A percentile compares a stretch with the other conserved stretches of the same genome.
phyloP scores from a whole-genome alignment of 805 yeast genomes.

The Jamesozyma lodderae region DNA sequence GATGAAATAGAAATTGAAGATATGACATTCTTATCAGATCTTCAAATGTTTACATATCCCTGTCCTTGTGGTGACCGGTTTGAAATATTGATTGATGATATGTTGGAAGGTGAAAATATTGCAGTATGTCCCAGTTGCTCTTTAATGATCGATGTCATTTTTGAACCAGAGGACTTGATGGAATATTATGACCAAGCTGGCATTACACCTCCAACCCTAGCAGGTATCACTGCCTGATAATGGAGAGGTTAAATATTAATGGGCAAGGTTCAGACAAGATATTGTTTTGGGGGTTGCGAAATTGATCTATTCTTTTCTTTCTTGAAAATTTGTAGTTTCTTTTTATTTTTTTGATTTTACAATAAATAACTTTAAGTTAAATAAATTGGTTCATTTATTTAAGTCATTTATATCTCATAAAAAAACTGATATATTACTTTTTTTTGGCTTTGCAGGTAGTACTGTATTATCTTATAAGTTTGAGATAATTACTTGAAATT shows the following conservation, averaged over 20 bases:
- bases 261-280: not conserved
- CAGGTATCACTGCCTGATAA: constrained; percentile 1
- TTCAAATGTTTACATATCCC: constrained; percentile 81
- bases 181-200: constrained; percentile 34
- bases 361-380: no score
- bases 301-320: no score
- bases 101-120: constrained; percentile 81
- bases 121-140: constrained; percentile 97
- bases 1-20: constrained; percentile 97
- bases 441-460: no score
- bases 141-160: constrained; percentile 82
- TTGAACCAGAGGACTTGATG: constrained; percentile 49
- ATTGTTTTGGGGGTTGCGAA: no score
- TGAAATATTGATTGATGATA: constrained; percentile 75
- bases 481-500: no score
- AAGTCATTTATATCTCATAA: no score
- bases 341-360: no score
- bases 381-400: no score
- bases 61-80: constrained; percentile 97
- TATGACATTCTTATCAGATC: constrained; percentile 78
- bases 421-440: no score
- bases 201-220: constrained; percentile 16
- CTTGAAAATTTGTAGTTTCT: no score
- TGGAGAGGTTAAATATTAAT: no score
- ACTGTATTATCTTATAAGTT: no score